Evolutionary conservation across 371 early-diverging fungal species (phyloP).

Genomic region (Saksenaea vasiformis): DNA sequence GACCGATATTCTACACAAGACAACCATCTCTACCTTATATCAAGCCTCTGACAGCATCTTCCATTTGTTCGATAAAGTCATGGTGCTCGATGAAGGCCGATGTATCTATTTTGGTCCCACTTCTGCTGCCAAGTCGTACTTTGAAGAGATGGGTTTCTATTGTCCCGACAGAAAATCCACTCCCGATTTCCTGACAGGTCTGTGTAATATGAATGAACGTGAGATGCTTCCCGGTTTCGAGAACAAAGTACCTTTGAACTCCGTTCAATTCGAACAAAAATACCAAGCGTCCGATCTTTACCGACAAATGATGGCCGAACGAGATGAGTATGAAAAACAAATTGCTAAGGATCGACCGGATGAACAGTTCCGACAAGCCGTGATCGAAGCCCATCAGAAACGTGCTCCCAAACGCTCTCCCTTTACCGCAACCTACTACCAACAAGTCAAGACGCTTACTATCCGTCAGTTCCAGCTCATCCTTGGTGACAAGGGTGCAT

Average conservation of each 20-base stretch:
- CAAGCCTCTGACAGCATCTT: constrained; percentile 77
- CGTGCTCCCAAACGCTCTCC: constrained; percentile 42
- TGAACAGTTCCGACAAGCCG: constrained; percentile 43
- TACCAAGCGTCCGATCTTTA: constrained; percentile 34
- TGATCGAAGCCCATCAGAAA: constrained; percentile 48
- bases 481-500: constrained; percentile 47
- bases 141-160: constrained; percentile 64
- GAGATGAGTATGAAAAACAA: constrained; percentile 26
- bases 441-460: constrained; percentile 49
- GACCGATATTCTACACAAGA: constrained; percentile 60
- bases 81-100: constrained; percentile 72
- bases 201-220: constrained; percentile 62
- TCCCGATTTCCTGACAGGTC: constrained; percentile 74
- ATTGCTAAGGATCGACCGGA: constrained; percentile 29
- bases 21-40: constrained; percentile 63
- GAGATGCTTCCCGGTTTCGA: constrained; percentile 51
- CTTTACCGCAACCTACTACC: constrained; percentile 47
- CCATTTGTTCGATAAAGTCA: constrained; percentile 72
- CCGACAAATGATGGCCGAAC: constrained; percentile 24
- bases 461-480: constrained; percentile 53
- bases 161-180: constrained; percentile 73
- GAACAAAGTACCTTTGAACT: constrained; percentile 39
- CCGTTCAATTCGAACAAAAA: constrained; percentile 46
- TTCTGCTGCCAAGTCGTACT: constrained; percentile 60
- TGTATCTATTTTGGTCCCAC: constrained; percentile 76